Percentiles rank a stretch among this genome's conserved stretches.
phyloP scores from a whole-genome alignment of 1,284 basidiomycete genomes.

The Cronartium ribicola region DNA sequence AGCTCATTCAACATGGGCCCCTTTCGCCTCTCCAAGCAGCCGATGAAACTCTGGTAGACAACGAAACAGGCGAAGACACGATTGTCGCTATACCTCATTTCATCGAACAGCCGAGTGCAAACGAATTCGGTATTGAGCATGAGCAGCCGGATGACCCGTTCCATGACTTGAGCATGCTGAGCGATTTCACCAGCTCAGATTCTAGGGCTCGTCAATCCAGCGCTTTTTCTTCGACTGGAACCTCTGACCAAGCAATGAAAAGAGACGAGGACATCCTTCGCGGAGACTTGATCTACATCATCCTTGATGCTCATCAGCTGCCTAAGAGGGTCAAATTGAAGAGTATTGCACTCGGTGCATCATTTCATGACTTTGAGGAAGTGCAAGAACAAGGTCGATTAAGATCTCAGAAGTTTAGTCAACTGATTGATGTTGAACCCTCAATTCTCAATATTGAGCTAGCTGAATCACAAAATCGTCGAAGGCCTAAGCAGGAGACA shows the following conservation, averaged over 20 bases:
- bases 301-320: constrained; percentile 12
- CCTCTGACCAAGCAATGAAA: background rate
- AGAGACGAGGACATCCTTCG: background rate
- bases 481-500: background rate
- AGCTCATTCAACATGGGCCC: background rate
- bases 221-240: background rate
- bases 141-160: background rate
- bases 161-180: constrained; percentile 4
- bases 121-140: background rate
- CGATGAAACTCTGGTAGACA: background rate
- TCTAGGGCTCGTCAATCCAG: background rate
- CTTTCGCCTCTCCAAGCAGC: background rate
- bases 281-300: constrained; percentile 18
- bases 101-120: background rate
- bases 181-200: background rate
- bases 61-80: background rate
- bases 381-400: constrained; percentile 13
- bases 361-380: constrained; percentile 25
- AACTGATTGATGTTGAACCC: background rate
- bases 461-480: constrained; percentile 11
- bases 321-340: constrained; percentile 4
- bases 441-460: background rate
- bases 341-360: constrained; percentile 10
- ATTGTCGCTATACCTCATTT: background rate
- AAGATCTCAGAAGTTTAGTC: background rate